A percentile compares a stretch with the other conserved stretches of the same genome.
These are phyloP conservation scores for Penicillium thymicola DNA, from an alignment of 2,329 filamentous ascomycete species.

Conservation along the genomic window DNA sequence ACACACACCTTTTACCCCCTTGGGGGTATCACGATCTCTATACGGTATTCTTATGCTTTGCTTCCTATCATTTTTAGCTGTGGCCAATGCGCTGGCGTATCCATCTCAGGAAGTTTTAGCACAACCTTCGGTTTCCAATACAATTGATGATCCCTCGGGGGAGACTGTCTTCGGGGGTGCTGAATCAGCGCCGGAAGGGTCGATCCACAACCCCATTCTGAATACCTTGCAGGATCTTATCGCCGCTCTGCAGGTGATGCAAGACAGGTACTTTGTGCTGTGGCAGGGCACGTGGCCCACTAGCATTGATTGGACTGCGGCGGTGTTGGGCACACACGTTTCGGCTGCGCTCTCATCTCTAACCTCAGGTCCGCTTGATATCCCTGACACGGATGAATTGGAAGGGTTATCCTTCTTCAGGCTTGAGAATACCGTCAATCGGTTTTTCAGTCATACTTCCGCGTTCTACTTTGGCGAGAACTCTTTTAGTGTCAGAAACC, in stretches of 20 bases:
- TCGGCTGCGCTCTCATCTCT: slow-evolving; percentile 70
- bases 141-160: slow-evolving; percentile 2
- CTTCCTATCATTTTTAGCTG: slow-evolving; percentile 20
- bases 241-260: slow-evolving; percentile 69
- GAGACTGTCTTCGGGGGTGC: slow-evolving; percentile 11
- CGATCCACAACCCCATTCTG: slow-evolving; percentile 18
- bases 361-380: slow-evolving; percentile 53
- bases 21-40: slow-evolving; percentile 12
- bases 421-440: slow-evolving; percentile 75
- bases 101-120: slow-evolving; percentile 26
- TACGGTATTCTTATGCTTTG: slow-evolving; percentile 22
- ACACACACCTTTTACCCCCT: slow-evolving; percentile 6
- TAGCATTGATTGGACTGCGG: slow-evolving; percentile 90
- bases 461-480: slow-evolving; percentile 87
- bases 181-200: background rate
- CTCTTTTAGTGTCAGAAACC: slow-evolving; percentile 65
- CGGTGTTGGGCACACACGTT: slow-evolving; percentile 76
- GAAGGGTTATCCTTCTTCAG: slow-evolving; percentile 39
- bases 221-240: slow-evolving; percentile 47
- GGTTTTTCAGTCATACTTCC: slow-evolving; percentile 72
- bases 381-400: slow-evolving; percentile 22
- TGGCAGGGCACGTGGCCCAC: slow-evolving; percentile 79
- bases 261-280: slow-evolving; percentile 71
- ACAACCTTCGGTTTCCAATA: background rate
- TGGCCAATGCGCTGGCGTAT: slow-evolving; percentile 32